Base-by-base conservation (phyloP, 148 eudicot genomes). In the Silene latifolia region DNA sequence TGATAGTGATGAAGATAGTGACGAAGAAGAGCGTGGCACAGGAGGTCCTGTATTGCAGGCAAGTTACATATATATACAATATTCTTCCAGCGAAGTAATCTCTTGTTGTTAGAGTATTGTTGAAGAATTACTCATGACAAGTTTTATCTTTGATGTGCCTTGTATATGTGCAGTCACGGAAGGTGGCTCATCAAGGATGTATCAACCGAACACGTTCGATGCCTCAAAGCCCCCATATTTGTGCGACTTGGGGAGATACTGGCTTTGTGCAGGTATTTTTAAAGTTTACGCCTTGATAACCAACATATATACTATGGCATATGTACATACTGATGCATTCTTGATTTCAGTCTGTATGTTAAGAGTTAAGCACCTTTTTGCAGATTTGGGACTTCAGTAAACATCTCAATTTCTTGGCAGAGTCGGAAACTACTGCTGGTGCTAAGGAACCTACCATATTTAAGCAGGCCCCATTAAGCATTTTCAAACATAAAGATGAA, bases 401-500 rank as follows among this genome's bases (percentile, higher is more conserved):
- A 74, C 97, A 92, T 77, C 83, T 92, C 72, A 87, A 87, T 67
- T 88, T 82, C 79, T 81, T 92, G 80, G 88, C 88, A 32, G 92
- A 89, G 76, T 89, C 94, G 42, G 88, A 85, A 66, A 67, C 78
- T 69, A 85, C 76, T 62, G 58, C 77, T 72, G 84, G 72, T 63
- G 74, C 69, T 64, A 87, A 78, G 53, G 83, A 76, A 68, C 8
- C 90, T 66, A 32, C 82, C 68, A 80, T 81, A 15, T 77, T 76
- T 24, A 91, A 88, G 79, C 96, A 92, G 80, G 84, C 91, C 69
- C 97, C 99, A 32, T 58, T 95, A 72, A 77, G 85, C 63, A 82
- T 84, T 76, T 95, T 92, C 83, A 82, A 87, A 59, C 99, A 95
- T 77, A 86, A 89, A 74, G 99, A 95, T 88, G 98, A 95, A 91